phyloP scores from a whole-genome alignment of 2,329 filamentous ascomycete species.

The Exophiala sp. region DNA sequence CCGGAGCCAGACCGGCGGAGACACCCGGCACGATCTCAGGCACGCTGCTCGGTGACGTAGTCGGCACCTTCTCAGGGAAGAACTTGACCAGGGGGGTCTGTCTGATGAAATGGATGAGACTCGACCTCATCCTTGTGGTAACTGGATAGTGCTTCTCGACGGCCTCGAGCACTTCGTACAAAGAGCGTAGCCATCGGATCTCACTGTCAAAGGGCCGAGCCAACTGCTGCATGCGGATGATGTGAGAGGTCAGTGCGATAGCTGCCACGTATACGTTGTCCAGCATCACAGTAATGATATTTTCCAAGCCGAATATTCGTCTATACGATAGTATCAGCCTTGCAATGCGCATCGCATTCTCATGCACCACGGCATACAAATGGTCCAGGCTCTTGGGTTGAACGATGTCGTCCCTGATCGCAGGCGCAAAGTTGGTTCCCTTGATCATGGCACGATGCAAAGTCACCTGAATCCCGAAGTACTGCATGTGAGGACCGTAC shows the following conservation, averaged over 20 bases:
- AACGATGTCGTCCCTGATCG: background rate
- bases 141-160: background rate
- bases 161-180: conserved; percentile 2
- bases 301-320: conserved; percentile 6
- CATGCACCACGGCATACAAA: background rate
- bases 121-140: background rate
- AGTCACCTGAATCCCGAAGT: background rate
- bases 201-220: background rate
- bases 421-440: background rate
- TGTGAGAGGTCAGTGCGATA: background rate
- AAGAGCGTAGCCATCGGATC: background rate
- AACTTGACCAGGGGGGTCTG: too few relatives aligned
- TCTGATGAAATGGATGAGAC: too few relatives aligned
- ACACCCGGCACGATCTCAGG: too few relatives aligned
- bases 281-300: conserved; percentile 1
- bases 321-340: background rate
- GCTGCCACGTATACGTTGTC: conserved; percentile 4
- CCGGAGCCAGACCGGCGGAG: too few relatives aligned
- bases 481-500: conserved; percentile 7
- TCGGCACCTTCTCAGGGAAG: too few relatives aligned
- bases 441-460: background rate
- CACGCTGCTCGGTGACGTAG: too few relatives aligned
- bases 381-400: background rate
- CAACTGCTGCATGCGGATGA: background rate
- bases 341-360: conserved; percentile 1